Conservation (phyloP, 306 rosid genomes). For the Rosa persica region DNA sequence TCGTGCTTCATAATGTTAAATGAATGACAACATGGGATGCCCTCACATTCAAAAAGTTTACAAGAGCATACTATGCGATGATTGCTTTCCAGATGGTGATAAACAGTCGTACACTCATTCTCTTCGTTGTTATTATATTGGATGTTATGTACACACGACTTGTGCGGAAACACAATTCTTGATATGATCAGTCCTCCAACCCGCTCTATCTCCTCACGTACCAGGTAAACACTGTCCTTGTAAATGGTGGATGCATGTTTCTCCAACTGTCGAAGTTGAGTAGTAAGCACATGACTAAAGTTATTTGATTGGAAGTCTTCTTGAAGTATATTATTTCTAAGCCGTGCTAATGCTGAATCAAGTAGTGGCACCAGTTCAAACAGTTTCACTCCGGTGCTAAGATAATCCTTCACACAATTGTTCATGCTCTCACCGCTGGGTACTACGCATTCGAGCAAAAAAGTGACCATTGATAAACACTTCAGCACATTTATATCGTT, state of each 20-base stretch:
- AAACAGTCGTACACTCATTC: too few relatives aligned
- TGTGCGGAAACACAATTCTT: too few relatives aligned
- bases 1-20: too few relatives aligned
- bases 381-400: neutral
- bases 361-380: neutral
- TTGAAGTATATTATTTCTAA: neutral
- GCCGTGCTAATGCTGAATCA: neutral
- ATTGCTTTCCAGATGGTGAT: too few relatives aligned
- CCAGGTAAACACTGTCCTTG: neutral
- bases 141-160: neutral
- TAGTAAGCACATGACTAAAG: neutral
- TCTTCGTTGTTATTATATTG: neutral
- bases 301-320: neutral
- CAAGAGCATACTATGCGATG: too few relatives aligned
- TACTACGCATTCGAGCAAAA: neutral
- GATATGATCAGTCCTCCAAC: neutral
- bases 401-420: neutral
- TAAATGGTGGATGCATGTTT: neutral
- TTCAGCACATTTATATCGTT: neutral
- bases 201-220: neutral
- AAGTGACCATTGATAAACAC: neutral
- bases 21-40: too few relatives aligned
- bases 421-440: neutral
- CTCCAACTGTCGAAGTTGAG: neutral
- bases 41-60: too few relatives aligned